Percentiles rank a stretch among this genome's conserved stretches.
phyloP scores from a whole-genome alignment of 768 basidiomycete species.

The Nidularia sp. region DNA sequence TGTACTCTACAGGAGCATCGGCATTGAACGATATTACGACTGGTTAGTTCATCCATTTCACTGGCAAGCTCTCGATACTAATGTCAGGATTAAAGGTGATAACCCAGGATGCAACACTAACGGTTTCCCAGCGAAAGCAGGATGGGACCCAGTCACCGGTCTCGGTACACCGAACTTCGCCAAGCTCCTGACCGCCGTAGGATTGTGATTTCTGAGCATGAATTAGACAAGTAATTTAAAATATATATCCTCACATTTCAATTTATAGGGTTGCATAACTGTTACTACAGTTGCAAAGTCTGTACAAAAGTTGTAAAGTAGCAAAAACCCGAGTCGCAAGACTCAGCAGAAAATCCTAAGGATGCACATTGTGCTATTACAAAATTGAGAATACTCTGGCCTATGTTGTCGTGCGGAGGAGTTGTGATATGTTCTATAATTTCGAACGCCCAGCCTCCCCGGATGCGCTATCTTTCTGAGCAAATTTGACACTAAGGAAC shows the following conservation, averaged over 20 bases:
- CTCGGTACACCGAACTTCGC: conserved; percentile 19
- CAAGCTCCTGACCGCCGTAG: conserved; percentile 10
- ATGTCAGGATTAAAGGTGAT: conserved; percentile 22
- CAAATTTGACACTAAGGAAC: conserved; percentile 9
- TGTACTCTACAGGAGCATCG: background rate
- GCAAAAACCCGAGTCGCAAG: too few relatives aligned
- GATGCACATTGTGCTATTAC: too few relatives aligned
- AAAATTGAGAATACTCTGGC: too few relatives aligned
- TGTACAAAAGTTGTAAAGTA: too few relatives aligned
- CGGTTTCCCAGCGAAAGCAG: conserved; percentile 14
- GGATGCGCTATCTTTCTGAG: background rate
- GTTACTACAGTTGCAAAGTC: too few relatives aligned
- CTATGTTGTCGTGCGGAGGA: background rate
- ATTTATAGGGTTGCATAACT: too few relatives aligned
- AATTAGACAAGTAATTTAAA: background rate
- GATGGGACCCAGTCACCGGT: conserved; percentile 21
- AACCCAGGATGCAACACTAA: conserved; percentile 19
- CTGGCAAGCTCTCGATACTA: conserved; percentile 26
- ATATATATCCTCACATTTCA: background rate
- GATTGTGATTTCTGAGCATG: background rate
- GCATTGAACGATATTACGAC: conserved; percentile 3
- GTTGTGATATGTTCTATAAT: background rate
- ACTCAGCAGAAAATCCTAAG: too few relatives aligned
- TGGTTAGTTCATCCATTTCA: conserved; percentile 17
- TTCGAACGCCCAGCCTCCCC: background rate